Evolutionary conservation across 768 basidiomycete genomes (phyloP), one percentile per base, ranked within the genome.

Genomic region (Termitomyces heimii): DNA sequence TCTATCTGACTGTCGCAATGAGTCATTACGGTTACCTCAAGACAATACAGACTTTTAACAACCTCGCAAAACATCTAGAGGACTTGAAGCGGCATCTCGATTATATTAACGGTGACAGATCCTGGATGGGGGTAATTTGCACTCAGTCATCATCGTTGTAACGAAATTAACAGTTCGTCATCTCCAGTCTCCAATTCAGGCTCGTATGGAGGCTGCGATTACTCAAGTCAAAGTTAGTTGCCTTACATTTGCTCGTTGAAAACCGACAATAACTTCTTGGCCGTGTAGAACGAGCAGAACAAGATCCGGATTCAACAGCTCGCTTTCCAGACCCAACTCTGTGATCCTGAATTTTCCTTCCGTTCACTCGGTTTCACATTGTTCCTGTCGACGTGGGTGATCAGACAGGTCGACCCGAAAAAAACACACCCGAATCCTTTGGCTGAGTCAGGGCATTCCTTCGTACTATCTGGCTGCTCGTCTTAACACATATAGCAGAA

Each of bases 321-420:
- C 40, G 85, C 94, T 0, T 95, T 82, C 67, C 86, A 93, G 53
- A 87, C 88, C 0, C 94, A 94, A 59, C 77, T 99, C 1, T 75
- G 89, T 29, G 94, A 98, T 65, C 92, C 92, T 7, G 92, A 92
- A 60, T 78, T 95, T 57, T 78, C 89, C 40, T 83, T 87, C 66
- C 82, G 86, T 56, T 87, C 82, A 24, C 84, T 94, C 45, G 83
- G 82, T 18, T 98, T 95, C 71, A 85, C 84, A n/a, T 88, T 82
- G 63, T 95, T 98, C 71, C 78, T 94, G 39, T 94, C 94, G 54
- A 89, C 90, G 0, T 99, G 96, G 96, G 75, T 99, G 45, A 89
- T 98, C 55, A 83, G 95, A 14, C 82, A 89, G 60, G 94, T 87
- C 31, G 96, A 98, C 60, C 92, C 94, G 2, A 79, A 73, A 56